Percentiles rank a stretch among this genome's conserved stretches.
Evolutionary conservation across 148 eudicot species (phyloP).

Genomic region (Rhododendron vialii): DNA sequence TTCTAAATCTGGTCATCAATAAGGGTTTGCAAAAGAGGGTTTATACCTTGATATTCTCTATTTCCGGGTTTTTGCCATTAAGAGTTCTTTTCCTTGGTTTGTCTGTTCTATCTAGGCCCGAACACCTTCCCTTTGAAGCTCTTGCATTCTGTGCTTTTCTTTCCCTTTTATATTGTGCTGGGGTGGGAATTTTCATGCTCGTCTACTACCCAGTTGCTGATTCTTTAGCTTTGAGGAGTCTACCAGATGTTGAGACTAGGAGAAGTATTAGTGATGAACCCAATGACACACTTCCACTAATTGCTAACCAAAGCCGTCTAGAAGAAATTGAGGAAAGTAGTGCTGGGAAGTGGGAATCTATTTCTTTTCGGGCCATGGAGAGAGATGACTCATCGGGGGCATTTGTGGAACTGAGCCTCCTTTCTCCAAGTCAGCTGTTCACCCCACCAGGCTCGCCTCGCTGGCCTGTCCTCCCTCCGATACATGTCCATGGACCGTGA

Average conservation of each 20-base stretch:
- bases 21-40: conserved; percentile 86
- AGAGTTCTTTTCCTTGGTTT: conserved; percentile 82
- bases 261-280: conserved; percentile 33
- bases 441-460: conserved; percentile 43
- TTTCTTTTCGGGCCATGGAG: conserved; percentile 70
- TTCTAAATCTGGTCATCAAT: conserved; percentile 73
- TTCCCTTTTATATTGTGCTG: conserved; percentile 62
- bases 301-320: conserved; percentile 53
- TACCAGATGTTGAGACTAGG: conserved; percentile 59
- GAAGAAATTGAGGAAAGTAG: conserved; percentile 33
- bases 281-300: conserved; percentile 61
- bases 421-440: conserved; percentile 49
- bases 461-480: conserved; percentile 37
- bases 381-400: conserved; percentile 51
- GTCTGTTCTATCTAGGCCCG: conserved; percentile 66
- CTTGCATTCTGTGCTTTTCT: conserved; percentile 76
- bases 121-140: conserved; percentile 57
- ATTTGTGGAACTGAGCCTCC: conserved; percentile 71
- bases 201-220: conserved; percentile 83
- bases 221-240: conserved; percentile 72
- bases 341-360: conserved; percentile 67
- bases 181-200: conserved; percentile 64
- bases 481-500: conserved; percentile 11
- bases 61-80: conserved; percentile 57
- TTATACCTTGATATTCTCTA: conserved; percentile 58